Evolutionary conservation across 768 basidiomycete genomes (phyloP).

Genomic region (Agrocybe pediades): DNA sequence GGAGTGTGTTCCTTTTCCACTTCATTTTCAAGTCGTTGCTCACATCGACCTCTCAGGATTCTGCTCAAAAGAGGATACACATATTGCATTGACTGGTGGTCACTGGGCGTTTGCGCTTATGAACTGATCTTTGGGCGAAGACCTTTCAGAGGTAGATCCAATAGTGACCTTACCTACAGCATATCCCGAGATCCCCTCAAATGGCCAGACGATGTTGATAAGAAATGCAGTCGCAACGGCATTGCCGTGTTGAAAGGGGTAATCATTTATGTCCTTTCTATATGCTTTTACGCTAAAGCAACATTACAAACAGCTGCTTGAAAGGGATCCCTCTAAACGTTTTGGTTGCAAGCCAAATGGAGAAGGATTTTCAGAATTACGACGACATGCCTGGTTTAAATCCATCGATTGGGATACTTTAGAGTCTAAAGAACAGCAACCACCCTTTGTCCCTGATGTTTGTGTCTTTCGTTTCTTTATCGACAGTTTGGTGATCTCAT

Average conservation of each 20-base stretch:
- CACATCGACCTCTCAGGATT: constrained; percentile 46
- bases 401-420: constrained; percentile 89
- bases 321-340: constrained; percentile 80
- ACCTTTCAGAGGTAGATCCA: constrained; percentile 92
- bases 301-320: constrained; percentile 63
- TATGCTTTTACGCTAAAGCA: constrained; percentile 7
- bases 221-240: constrained; percentile 74
- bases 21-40: not conserved
- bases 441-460: constrained; percentile 92
- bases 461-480: constrained; percentile 26
- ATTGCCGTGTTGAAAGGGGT: constrained; percentile 82
- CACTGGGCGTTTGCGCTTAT: constrained; percentile 89
- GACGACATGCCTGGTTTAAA: constrained; percentile 83
- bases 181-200: constrained; percentile 85
- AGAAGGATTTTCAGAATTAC: constrained; percentile 80
- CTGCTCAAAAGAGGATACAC: constrained; percentile 93
- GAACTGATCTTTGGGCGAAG: constrained; percentile 91
- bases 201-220: constrained; percentile 90
- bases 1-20: constrained; percentile 45
- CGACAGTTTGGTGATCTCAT: constrained; percentile 10
- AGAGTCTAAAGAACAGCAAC: constrained; percentile 69
- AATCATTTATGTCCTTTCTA: constrained; percentile 31
- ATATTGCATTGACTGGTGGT: constrained; percentile 96
- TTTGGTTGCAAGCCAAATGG: constrained; percentile 81
- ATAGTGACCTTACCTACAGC: constrained; percentile 88